Base-by-base conservation (phyloP, 176 grass and related monocot species). In the Aegilops speltoides region DNA sequence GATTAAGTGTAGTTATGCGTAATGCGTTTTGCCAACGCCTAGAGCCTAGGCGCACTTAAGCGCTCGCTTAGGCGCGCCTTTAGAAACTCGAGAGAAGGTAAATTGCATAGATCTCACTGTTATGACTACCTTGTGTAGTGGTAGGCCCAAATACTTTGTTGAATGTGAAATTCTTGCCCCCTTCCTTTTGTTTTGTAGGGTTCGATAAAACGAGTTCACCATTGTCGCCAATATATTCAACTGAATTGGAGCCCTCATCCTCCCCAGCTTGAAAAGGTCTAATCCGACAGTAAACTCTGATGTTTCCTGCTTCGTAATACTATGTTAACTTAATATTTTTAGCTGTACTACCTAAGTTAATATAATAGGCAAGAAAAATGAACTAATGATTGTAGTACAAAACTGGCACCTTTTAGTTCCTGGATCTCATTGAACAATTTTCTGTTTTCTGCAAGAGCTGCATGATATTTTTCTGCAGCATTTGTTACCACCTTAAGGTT, bases 221-320 rank as follows among this genome's bases (percentile, higher is more conserved):
- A 40, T 98, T 90, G 15, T 93, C 88, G 3, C 88, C 90, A 77
- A 89, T 82, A 88, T 91, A 85, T 88, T 86, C 83, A 56, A 93
- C 83, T 68, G 88, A 86, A 80, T 79, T 91, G 16, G 72, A 89
- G 19, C 76, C 93, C 48, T 79, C 72, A 65, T 94, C 85, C 80
- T 98, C 90, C 32, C 80, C 87, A 57, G 94, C 75, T 73, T 81
- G 94, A 89, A 91, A 96, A 73, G 97, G 94, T 86, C 90, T 96
- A 87, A 98, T 90, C 56, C 97, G 90, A 69, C 97, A 98, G 66
- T 90, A 94, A 48, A 96, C 97, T 84, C 97, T 94, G 77, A 98
- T 96, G 86, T 96, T 96, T 89, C 97, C 97, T 96, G 88, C 33
- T 84, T 56, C 68, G 65, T 33, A 79, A 84, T 77, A 83, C 25